Percentiles rank a stretch among this genome's conserved stretches.
These are phyloP conservation scores for Funneliformis mosseae DNA, from an alignment of 192 early-diverging fungal species.

Conservation along the genomic window DNA sequence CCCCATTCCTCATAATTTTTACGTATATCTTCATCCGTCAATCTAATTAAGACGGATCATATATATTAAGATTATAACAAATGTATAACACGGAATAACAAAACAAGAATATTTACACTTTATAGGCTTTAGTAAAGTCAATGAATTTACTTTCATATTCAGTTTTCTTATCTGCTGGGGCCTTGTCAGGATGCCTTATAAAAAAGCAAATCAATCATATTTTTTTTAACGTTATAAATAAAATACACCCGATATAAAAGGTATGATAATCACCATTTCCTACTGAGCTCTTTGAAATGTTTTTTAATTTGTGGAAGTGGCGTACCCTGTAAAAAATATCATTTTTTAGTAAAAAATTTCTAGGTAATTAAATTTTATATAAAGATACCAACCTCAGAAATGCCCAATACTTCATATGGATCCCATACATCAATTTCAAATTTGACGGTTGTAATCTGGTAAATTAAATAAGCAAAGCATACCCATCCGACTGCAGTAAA, in stretches of 20 bases:
- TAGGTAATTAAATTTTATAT: not conserved
- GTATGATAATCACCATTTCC: constrained; percentile 45
- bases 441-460: constrained; percentile 64
- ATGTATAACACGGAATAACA: not conserved
- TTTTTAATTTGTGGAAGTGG: constrained; percentile 64
- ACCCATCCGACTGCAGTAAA: constrained; percentile 66
- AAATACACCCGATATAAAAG: not conserved
- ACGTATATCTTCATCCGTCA: constrained; percentile 89
- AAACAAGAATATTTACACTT: constrained; percentile 61
- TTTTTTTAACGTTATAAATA: constrained; percentile 54
- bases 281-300: constrained; percentile 69
- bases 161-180: constrained; percentile 63
- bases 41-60: constrained; percentile 42
- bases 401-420: constrained; percentile 91
- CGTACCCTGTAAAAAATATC: constrained; percentile 32
- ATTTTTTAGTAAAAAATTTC: not conserved
- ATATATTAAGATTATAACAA: not conserved
- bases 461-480: constrained; percentile 63
- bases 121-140: constrained; percentile 91
- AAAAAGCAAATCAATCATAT: constrained; percentile 47
- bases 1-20: constrained; percentile 95
- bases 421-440: constrained; percentile 80
- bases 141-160: constrained; percentile 76
- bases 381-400: constrained; percentile 58
- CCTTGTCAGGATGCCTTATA: constrained; percentile 80